Evolutionary conservation across 139 green algal species (phyloP).

Genomic region (Parachlorella kessleri): DNA sequence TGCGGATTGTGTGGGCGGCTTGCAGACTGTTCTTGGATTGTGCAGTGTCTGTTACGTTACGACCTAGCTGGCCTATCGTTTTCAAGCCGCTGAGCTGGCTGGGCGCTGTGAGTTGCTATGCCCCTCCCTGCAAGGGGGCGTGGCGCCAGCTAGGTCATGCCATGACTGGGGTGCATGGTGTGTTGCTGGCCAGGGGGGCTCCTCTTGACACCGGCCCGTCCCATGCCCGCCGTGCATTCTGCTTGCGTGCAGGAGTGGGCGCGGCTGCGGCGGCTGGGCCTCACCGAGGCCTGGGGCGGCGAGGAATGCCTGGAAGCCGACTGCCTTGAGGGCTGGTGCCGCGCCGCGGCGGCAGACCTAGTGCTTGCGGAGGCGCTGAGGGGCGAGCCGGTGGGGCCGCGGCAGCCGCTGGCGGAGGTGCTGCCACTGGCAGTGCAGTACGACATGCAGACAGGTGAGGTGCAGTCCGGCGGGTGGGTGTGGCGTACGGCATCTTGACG

Average conservation of each 20-base stretch:
- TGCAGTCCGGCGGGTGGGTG: too few species aligned
- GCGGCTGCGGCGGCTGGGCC: constrained; percentile 46
- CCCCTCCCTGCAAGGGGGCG: not conserved
- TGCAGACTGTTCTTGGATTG: too few species aligned
- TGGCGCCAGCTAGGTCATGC: too few species aligned
- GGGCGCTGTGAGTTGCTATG: not conserved
- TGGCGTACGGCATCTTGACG: too few species aligned
- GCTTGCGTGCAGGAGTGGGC: constrained; percentile 81
- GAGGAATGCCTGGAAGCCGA: constrained; percentile 31
- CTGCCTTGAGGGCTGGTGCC: constrained; percentile 63
- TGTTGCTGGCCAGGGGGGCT: too few species aligned
- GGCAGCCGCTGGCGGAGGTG: constrained; percentile 49
- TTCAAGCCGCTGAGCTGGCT: too few species aligned
- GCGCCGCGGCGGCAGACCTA: constrained; percentile 64
- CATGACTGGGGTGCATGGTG: too few species aligned
- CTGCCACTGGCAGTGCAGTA: constrained; percentile 10
- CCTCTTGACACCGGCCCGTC: too few species aligned
- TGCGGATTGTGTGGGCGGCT: too few species aligned
- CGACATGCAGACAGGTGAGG: constrained; percentile 7
- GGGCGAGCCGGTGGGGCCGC: constrained; percentile 49
- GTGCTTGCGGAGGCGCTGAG: constrained; percentile 69
- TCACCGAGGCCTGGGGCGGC: constrained; percentile 25
- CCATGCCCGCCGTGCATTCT: too few species aligned
- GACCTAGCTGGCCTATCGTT: too few species aligned
- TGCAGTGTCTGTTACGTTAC: too few species aligned